A percentile compares a stretch with the other conserved stretches of the same genome.
These are phyloP conservation scores for Paraurostyla sp. DNA, from an alignment of 73 alveolate species.

Conservation along the genomic window DNA sequence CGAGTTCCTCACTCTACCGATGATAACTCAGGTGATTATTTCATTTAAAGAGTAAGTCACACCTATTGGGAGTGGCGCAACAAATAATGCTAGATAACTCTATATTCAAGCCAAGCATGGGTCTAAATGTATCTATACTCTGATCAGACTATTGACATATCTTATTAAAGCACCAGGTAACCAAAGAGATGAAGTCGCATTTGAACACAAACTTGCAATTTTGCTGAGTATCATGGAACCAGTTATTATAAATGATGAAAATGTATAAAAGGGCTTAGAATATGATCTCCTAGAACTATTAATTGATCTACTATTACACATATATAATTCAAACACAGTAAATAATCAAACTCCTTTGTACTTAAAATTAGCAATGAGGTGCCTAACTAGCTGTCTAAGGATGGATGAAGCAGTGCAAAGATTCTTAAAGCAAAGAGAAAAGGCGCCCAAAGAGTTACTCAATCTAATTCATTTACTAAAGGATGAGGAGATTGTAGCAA, in stretches of 20 bases:
- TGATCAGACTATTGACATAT: not conserved
- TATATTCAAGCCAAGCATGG: slow-evolving; percentile 40
- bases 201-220: slow-evolving; percentile 49
- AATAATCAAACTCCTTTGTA: not conserved
- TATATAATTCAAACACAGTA: not conserved
- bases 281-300: slow-evolving; percentile 19
- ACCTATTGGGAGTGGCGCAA: slow-evolving; percentile 3
- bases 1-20: slow-evolving; percentile 41
- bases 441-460: not conserved
- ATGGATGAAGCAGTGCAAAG: slow-evolving; percentile 1
- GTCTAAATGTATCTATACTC: not conserved
- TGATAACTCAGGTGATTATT: slow-evolving; percentile 41
- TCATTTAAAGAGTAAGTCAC: slow-evolving; percentile 53
- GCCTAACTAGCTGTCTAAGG: slow-evolving; percentile 65
- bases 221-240: slow-evolving; percentile 65
- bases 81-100: slow-evolving; percentile 4
- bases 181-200: slow-evolving; percentile 28
- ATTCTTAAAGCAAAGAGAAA: not conserved
- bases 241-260: slow-evolving; percentile 55
- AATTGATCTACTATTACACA: slow-evolving; percentile 7
- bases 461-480: not conserved
- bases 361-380: slow-evolving; percentile 57
- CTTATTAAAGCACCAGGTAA: not conserved
- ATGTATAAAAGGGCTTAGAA: slow-evolving; percentile 23
- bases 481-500: slow-evolving; percentile 51